A percentile compares a stretch with the other conserved stretches of the same genome.
These are phyloP conservation scores for Cytospora chrysosperma DNA, from an alignment of 2,329 filamentous ascomycete species.

Conservation along the genomic window DNA sequence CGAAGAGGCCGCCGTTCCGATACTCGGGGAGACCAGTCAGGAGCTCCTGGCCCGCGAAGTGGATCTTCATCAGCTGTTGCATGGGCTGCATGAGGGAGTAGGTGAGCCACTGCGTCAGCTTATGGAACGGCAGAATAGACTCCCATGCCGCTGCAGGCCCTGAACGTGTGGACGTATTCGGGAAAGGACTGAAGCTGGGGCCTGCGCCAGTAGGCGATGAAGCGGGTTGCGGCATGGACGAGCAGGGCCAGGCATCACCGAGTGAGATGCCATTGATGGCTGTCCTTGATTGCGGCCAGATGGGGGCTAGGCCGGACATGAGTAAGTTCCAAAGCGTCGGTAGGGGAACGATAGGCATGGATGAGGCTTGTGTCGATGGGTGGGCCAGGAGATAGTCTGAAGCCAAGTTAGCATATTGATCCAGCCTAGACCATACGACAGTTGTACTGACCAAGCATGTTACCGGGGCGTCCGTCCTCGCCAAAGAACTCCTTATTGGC, in stretches of 20 bases:
- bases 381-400: conserved; percentile 90
- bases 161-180: conserved; percentile 32
- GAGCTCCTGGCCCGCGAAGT: conserved; percentile 52
- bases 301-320: conserved; percentile 79
- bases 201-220: conserved; percentile 38
- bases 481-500: conserved; percentile 84
- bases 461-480: conserved; percentile 78
- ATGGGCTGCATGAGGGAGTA: conserved; percentile 72
- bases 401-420: conserved; percentile 27
- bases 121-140: conserved; percentile 64
- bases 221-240: conserved; percentile 68
- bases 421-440: background rate
- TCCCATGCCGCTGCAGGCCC: conserved; percentile 65
- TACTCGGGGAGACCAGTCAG: conserved; percentile 71
- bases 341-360: conserved; percentile 80
- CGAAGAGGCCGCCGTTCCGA: conserved; percentile 67
- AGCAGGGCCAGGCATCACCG: conserved; percentile 93
- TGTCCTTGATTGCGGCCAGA: conserved; percentile 87
- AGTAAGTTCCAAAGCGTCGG: conserved; percentile 89
- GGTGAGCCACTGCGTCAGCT: conserved; percentile 70
- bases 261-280: conserved; percentile 83
- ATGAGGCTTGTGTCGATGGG: conserved; percentile 83
- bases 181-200: conserved; percentile 54
- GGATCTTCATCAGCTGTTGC: conserved; percentile 48
- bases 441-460: conserved; percentile 75